Evolutionary conservation across 495 filamentous ascomycete species (phyloP).

Genomic region (Durotheca rogersii): DNA sequence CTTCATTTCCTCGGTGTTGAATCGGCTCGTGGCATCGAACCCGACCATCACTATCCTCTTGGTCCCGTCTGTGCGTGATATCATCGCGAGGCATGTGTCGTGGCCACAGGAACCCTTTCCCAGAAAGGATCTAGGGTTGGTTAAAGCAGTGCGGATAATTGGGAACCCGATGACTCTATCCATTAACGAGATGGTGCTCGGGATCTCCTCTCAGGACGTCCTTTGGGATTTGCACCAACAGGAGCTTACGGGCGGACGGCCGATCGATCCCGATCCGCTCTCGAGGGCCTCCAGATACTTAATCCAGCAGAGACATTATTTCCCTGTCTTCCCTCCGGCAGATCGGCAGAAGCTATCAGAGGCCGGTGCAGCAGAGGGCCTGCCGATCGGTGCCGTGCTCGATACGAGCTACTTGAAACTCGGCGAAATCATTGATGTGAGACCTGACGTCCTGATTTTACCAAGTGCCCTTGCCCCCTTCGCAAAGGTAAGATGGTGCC

Average conservation of each 20-base stretch:
- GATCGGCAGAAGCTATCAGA: conserved; percentile 66
- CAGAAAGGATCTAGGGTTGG: conserved; percentile 66
- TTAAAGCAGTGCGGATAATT: conserved; percentile 72
- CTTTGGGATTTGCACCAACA: conserved; percentile 76
- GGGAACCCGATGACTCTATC: conserved; percentile 85
- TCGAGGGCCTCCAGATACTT: conserved; percentile 69
- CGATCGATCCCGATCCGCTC: conserved; percentile 58
- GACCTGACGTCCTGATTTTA: conserved; percentile 81
- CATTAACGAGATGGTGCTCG: conserved; percentile 80
- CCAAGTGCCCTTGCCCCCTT: conserved; percentile 83
- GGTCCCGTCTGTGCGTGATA: conserved; percentile 84
- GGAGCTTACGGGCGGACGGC: conserved; percentile 62
- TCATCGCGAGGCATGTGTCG: conserved; percentile 75
- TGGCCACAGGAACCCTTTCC: conserved; percentile 87
- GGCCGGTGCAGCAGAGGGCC: conserved; percentile 55
- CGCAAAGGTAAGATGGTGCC: conserved; percentile 66
- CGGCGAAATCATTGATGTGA: conserved; percentile 81
- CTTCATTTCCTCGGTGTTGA: conserved; percentile 67
- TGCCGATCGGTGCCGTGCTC: conserved; percentile 67
- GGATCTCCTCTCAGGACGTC: conserved; percentile 78
- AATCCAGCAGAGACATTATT: conserved; percentile 85
- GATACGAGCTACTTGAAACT: conserved; percentile 85
- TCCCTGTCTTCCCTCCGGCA: conserved; percentile 80
- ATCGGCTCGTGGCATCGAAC: conserved; percentile 62
- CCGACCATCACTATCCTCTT: conserved; percentile 79